Evolutionary conservation across 2,329 filamentous ascomycete species (phyloP).

Genomic region (Fusarium sarcochroum): DNA sequence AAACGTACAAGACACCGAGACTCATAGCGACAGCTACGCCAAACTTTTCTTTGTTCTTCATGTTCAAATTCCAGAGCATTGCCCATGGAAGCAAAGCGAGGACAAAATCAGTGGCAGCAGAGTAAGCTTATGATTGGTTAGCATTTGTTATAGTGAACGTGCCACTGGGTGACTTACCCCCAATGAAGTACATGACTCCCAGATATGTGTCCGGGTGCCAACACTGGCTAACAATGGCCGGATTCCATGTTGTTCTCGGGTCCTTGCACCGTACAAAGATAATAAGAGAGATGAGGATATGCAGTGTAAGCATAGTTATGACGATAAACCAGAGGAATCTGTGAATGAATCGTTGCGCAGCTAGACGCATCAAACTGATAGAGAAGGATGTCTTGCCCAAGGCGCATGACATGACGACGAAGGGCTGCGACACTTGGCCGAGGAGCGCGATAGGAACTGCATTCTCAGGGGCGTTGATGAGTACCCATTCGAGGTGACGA

Average conservation of each 20-base stretch:
- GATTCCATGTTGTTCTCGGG: conserved; percentile 34
- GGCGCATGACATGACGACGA: conserved; percentile 36
- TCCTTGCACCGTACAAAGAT: conserved; percentile 34
- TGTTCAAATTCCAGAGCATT: conserved; percentile 39
- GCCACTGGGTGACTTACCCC: background rate
- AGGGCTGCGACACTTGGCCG: conserved; percentile 31
- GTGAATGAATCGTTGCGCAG: conserved; percentile 26
- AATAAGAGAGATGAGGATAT: conserved; percentile 28
- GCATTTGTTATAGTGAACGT: fast-evolving
- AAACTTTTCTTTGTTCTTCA: conserved; percentile 41
- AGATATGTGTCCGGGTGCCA: conserved; percentile 34
- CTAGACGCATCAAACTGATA: conserved; percentile 36
- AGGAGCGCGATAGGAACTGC: conserved; percentile 26
- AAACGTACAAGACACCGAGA: conserved; percentile 30
- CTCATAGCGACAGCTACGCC: conserved; percentile 38
- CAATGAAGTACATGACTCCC: conserved; percentile 35
- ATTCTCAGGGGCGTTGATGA: conserved; percentile 14
- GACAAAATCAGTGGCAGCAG: conserved; percentile 36
- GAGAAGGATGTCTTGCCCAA: conserved; percentile 38
- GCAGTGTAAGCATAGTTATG: conserved; percentile 23
- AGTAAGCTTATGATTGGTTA: conserved; percentile 17
- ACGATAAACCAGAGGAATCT: conserved; percentile 34
- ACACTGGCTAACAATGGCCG: conserved; percentile 32
- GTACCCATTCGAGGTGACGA: conserved; percentile 30
- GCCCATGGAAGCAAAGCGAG: conserved; percentile 32